Evolutionary conservation across 176 grass and related monocot species (phyloP), one percentile per base, ranked within the genome.

Genomic region (Musa acuminata): DNA sequence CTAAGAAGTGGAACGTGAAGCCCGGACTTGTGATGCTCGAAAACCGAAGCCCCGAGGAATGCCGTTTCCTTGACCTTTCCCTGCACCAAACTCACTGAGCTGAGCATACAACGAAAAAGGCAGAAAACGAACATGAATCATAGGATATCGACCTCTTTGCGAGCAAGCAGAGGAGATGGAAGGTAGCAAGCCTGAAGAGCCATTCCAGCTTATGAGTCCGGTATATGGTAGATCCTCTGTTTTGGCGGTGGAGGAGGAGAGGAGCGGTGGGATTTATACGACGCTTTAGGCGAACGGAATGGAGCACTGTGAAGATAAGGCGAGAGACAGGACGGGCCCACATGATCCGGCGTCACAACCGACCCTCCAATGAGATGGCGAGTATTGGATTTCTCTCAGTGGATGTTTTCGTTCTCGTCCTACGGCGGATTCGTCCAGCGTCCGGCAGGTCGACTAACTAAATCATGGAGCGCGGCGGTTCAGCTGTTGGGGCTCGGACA

Each of bases 181-280:
- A 92, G 78, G 63, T 90, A 88, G 11, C 82, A 53, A 57, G 85
- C 87, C 77, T 96, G 89, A 8, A 92, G 81, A 81, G 93, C 89
- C 93, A 96, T 96, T 65, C 64, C 6, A n/a, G 63, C 65, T 35
- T 43, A 6, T 43, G 29, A 35, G 29, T 35, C 29, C 29, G 4
- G 29, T 35, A 35, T 35, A 3, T 35, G 35, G 35, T 43, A 43
- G 35, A 43, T 5, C 35, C 35, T 43, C 35, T 0, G 0, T 43
- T 43, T 43, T 43, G 35, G 4, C 35, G 4, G 35, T 43, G 35
- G 35, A 43, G 35, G 3, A 43, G 35, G 3, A 6, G 35, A 43
- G 35, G 35, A 6, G 35, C 35, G 35, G 35, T 43, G 35, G 35
- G 35, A 5, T 43, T 43, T 43, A 43, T 43, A 43, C 35, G 4